Percentiles rank a stretch among this genome's conserved stretches.
Conservation (phyloP, 495 filamentous ascomycete species). For the Trichoderma gamsii region DNA sequence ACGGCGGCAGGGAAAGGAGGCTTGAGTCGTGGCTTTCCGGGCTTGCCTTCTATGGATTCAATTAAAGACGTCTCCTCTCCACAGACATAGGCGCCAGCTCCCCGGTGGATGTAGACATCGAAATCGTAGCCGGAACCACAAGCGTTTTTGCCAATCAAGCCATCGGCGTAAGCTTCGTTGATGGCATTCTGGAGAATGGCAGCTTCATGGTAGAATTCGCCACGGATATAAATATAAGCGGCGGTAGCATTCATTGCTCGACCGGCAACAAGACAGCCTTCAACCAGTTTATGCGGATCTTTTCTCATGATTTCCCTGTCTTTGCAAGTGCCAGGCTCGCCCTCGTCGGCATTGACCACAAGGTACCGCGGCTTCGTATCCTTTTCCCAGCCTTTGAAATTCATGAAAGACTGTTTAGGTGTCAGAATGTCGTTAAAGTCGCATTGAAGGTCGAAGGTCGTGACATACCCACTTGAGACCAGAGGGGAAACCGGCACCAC, state of each 20-base stretch:
- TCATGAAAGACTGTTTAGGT: conserved; percentile 85
- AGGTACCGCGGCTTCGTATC: conserved; percentile 93
- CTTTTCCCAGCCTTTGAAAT: conserved; percentile 99
- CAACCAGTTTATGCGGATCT: conserved; percentile 96
- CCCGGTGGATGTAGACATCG: conserved; percentile 92
- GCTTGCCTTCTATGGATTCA: conserved; percentile 96
- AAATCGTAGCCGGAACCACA: conserved; percentile 96
- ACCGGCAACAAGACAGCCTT: conserved; percentile 94
- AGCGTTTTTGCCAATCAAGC: conserved; percentile 94
- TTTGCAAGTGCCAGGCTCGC: conserved; percentile 98
- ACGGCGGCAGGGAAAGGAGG: conserved; percentile 96
- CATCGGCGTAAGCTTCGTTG: conserved; percentile 91
- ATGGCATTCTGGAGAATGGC: conserved; percentile 90
- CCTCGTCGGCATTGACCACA: conserved; percentile 97
- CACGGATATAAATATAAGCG: conserved; percentile 98
- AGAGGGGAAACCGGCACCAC: conserved; percentile 95
- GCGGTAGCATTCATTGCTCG: conserved; percentile 97
- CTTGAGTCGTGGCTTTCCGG: conserved; percentile 96
- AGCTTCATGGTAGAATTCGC: conserved; percentile 97
- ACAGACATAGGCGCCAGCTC: conserved; percentile 95
- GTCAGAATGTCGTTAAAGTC: neutral
- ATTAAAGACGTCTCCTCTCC: conserved; percentile 97
- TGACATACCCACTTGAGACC: conserved; percentile 92
- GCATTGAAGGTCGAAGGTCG: neutral
- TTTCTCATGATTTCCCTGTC: conserved; percentile 99